Evolutionary conservation across 2,329 filamentous ascomycete species (phyloP).

Genomic region (Zymoseptoria crescenta): DNA sequence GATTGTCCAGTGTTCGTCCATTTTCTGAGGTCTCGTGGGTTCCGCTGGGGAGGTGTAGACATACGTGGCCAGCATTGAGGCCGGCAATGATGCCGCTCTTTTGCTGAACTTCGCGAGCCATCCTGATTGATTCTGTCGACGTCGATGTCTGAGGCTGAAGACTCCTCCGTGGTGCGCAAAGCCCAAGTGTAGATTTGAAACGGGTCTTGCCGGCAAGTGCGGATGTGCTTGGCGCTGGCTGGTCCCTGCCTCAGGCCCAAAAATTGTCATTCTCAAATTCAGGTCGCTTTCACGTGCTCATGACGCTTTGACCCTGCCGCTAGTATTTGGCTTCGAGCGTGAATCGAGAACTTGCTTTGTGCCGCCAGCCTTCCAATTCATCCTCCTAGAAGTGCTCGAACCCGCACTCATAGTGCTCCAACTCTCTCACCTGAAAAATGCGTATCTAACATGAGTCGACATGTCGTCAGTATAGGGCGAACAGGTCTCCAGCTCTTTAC

Average conservation of each 20-base stretch:
- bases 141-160: constrained; percentile 12
- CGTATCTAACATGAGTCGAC: constrained; percentile 34
- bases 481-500: constrained; percentile 10
- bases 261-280: too few species aligned
- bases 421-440: background rate
- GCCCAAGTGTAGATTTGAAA: background rate
- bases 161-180: constrained; percentile 1
- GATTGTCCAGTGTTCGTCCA: constrained; percentile 1
- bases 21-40: background rate
- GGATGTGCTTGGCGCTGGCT: too few species aligned
- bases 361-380: background rate
- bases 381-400: background rate
- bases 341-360: background rate
- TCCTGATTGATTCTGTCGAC: constrained; percentile 29
- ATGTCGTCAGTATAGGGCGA: constrained; percentile 24
- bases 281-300: constrained; percentile 4
- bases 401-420: constrained; percentile 10
- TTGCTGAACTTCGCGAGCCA: constrained; percentile 49
- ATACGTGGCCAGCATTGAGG: constrained; percentile 60
- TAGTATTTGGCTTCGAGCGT: constrained; percentile 3
- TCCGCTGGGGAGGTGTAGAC: constrained; percentile 30
- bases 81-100: constrained; percentile 50
- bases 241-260: too few species aligned
- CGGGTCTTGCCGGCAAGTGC: too few species aligned
- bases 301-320: background rate